These are phyloP conservation scores for Citrullus mucosospermus DNA, from an alignment of 306 rosid genomes.

Conservation along the genomic window DNA sequence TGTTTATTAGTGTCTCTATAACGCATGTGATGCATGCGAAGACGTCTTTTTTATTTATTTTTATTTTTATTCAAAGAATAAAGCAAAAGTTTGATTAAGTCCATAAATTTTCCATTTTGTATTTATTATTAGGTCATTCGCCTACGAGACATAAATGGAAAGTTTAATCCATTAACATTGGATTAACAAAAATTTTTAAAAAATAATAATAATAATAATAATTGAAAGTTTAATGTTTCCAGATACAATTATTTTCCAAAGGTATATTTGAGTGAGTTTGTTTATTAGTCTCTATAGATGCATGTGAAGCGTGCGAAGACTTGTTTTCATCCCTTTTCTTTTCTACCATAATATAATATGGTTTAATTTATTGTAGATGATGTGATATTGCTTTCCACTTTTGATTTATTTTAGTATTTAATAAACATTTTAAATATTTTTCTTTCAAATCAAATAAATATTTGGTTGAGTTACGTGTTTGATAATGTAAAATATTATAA, in stretches of 20 bases:
- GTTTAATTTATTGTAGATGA: neutral
- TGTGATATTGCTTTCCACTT: neutral
- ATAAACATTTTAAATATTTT: neutral
- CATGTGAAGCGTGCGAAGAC: neutral
- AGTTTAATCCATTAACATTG: too few relatives aligned
- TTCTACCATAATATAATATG: neutral
- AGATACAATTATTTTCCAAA: too few relatives aligned
- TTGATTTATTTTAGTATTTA: neutral
- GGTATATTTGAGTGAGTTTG: neutral
- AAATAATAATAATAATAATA: too few relatives aligned
- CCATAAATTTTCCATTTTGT: too few relatives aligned
- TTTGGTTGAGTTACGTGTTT: neutral
- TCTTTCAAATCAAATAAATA: neutral
- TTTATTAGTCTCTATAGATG: neutral
- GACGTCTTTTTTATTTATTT: too few relatives aligned
- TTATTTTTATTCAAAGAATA: too few relatives aligned
- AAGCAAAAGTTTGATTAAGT: too few relatives aligned
- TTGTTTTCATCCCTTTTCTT: neutral
- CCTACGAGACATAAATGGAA: too few relatives aligned
- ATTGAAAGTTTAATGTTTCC: too few relatives aligned
- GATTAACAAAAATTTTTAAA: too few relatives aligned
- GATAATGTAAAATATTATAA: neutral
- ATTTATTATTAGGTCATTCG: too few relatives aligned
- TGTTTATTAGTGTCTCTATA: neutral
- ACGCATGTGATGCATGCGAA: too few relatives aligned